phyloP scores from a whole-genome alignment of 352 stramenopile species.

The Pythium dissimile region DNA sequence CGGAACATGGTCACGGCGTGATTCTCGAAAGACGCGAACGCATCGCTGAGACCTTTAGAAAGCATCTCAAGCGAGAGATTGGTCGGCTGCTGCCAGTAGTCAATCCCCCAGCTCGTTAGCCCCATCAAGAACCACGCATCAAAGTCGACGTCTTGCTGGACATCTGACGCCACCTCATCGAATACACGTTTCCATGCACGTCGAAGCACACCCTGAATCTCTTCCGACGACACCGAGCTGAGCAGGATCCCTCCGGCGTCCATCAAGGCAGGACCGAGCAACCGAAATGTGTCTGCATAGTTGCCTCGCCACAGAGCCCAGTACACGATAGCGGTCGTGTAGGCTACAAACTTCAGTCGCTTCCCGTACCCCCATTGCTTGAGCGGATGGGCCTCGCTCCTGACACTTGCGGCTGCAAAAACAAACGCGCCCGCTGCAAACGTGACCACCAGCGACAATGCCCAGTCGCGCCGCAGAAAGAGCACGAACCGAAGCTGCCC shows the following conservation, averaged over 20 bases:
- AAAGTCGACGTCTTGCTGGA: constrained; percentile 61
- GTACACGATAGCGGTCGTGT: constrained; percentile 50
- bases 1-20: constrained; percentile 44
- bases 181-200: constrained; percentile 48
- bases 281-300: constrained; percentile 37
- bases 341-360: constrained; percentile 61
- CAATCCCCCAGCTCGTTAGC: constrained; percentile 61
- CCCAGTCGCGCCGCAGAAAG: constrained; percentile 57
- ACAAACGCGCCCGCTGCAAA: constrained; percentile 24
- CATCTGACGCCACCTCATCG: constrained; percentile 39
- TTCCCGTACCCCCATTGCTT: constrained; percentile 65
- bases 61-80: constrained; percentile 72
- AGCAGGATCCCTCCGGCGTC: constrained; percentile 65
- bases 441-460: constrained; percentile 35
- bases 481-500: constrained; percentile 72
- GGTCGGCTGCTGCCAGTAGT: constrained; percentile 79
- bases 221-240: constrained; percentile 36
- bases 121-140: constrained; percentile 71
- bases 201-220: constrained; percentile 38
- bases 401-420: neutral
- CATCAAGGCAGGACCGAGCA: constrained; percentile 58
- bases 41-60: constrained; percentile 50
- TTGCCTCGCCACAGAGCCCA: constrained; percentile 57
- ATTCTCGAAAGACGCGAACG: constrained; percentile 53
- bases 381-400: constrained; percentile 11